Conservation (phyloP, 495 filamentous ascomycete genomes). For the Aspergillus nidulans region DNA sequence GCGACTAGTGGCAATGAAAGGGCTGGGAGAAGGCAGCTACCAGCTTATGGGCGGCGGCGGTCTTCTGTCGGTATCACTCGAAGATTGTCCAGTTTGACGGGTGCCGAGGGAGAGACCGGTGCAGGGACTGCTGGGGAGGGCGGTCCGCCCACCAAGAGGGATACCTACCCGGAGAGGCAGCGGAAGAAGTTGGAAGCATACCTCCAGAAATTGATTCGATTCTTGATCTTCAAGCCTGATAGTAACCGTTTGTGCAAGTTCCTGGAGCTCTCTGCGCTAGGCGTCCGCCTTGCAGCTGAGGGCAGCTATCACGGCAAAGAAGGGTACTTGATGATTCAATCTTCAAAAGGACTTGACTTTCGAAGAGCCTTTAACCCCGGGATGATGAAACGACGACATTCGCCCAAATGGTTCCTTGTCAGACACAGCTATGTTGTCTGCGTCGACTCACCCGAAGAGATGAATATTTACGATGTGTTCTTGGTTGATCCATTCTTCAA, state of each 20-base stretch:
- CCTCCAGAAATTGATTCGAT: slow-evolving; percentile 88
- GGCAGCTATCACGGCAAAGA: slow-evolving; percentile 98
- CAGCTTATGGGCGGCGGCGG: slow-evolving; percentile 37
- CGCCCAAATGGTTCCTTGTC: slow-evolving; percentile 97
- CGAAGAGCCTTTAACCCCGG: slow-evolving; percentile 71
- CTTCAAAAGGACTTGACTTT: slow-evolving; percentile 86
- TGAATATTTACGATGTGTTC: slow-evolving; percentile 99
- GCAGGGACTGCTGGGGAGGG: slow-evolving; percentile 41
- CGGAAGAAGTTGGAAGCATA: slow-evolving; percentile 85
- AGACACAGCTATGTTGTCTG: slow-evolving; percentile 96
- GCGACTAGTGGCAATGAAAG: slow-evolving; percentile 56
- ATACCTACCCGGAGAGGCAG: slow-evolving; percentile 64
- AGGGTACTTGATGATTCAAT: slow-evolving; percentile 86
- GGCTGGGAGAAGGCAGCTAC: slow-evolving; percentile 38
- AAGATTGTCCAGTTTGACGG: slow-evolving; percentile 54
- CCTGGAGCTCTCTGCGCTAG: slow-evolving; percentile 88
- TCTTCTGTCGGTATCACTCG: slow-evolving; percentile 54
- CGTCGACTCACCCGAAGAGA: slow-evolving; percentile 94
- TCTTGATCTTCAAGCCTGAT: slow-evolving; percentile 92
- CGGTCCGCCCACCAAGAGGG: slow-evolving; percentile 35
- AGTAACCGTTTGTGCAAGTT: slow-evolving; percentile 97
- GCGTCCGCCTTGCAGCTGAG: slow-evolving; percentile 91
- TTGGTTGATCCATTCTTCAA: slow-evolving; percentile 82
- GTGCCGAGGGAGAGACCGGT: slow-evolving; percentile 39
- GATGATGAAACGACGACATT: slow-evolving; percentile 73